phyloP scores from a whole-genome alignment of 2,329 filamentous ascomycete species.

The Ceratocystis variospora region DNA sequence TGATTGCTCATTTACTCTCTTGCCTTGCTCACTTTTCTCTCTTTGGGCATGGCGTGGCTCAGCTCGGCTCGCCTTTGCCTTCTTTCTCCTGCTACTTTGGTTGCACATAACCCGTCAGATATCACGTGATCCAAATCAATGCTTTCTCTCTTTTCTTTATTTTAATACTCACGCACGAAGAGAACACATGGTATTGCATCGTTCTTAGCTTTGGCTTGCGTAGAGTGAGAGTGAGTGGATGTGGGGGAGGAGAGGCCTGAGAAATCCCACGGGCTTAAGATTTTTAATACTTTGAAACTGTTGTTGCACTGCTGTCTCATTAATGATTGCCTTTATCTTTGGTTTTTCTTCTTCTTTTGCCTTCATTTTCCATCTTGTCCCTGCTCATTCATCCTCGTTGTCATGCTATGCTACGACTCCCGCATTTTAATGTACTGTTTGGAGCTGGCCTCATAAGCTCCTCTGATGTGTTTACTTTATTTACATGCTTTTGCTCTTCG shows the following conservation, averaged over 20 bases:
- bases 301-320: not conserved
- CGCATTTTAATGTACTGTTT: not conserved
- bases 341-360: not conserved
- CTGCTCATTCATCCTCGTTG: not conserved
- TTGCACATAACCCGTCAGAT: slow-evolving; percentile 14
- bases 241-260: not conserved
- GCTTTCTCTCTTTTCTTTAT: slow-evolving; percentile 9
- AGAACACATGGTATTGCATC: not conserved
- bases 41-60: not conserved
- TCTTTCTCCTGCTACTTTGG: slow-evolving; percentile 7
- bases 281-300: slow-evolving; percentile 3
- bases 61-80: not conserved
- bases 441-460: not conserved
- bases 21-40: not conserved
- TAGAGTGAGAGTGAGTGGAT: not conserved
- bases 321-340: not conserved
- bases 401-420: not conserved
- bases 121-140: slow-evolving; percentile 13
- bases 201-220: not conserved
- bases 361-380: too few relatives aligned
- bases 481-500: not conserved
- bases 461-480: not conserved
- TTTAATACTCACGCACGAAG: slow-evolving; percentile 3
- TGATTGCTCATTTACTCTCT: slow-evolving; percentile 15
- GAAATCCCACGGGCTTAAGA: not conserved